Conservation (phyloP, 306 rosid genomes). For the Trifolium subterraneum region DNA sequence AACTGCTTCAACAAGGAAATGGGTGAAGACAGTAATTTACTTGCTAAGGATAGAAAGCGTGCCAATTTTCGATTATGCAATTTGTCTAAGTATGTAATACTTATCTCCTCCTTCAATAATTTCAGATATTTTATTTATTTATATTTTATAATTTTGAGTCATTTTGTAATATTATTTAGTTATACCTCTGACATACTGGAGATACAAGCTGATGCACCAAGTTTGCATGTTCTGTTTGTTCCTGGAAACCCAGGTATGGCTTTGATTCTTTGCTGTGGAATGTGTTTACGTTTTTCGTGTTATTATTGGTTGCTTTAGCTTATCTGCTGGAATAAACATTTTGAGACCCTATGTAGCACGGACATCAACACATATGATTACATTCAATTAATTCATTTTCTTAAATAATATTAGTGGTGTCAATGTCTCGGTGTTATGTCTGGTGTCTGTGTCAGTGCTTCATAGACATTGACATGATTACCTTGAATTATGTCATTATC, state of each 20-base stretch:
- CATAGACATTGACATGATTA: too few species aligned
- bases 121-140: too few species aligned
- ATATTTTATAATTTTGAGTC: too few species aligned
- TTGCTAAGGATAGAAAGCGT: conserved; percentile 45
- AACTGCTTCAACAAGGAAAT: conserved; percentile 50
- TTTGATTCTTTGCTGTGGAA: background rate
- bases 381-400: too few species aligned
- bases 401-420: too few species aligned
- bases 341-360: too few species aligned
- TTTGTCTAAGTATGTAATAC: conserved; percentile 67
- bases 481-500: too few species aligned
- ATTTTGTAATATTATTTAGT: conserved; percentile 50
- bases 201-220: conserved; percentile 77
- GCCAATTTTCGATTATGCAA: conserved; percentile 72
- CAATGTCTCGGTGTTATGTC: too few species aligned
- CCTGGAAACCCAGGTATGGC: conserved; percentile 92
- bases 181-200: conserved; percentile 72
- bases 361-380: too few species aligned
- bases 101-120: background rate
- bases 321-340: background rate
- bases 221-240: conserved; percentile 69
- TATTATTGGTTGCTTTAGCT: background rate
- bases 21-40: conserved; percentile 47
- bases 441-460: too few species aligned
- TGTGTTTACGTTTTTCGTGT: background rate